A percentile compares a stretch with the other conserved stretches of the same genome.
Evolutionary conservation across 305 asterid genomes (phyloP).

Genomic region (Fraxinus sp.): DNA sequence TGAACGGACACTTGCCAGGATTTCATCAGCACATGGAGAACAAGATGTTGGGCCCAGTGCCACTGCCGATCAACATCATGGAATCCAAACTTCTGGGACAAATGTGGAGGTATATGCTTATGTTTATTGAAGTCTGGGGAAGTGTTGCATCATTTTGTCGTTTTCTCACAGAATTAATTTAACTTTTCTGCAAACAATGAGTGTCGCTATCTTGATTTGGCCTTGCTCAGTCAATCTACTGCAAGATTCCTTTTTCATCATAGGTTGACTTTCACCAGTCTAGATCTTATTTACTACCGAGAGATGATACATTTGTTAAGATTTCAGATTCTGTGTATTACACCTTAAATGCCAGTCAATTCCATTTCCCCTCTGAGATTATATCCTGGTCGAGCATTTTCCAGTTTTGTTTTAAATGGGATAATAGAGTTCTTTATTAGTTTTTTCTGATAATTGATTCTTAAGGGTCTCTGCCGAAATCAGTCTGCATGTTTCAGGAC

Average conservation of each 20-base stretch:
- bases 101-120: conserved; percentile 60
- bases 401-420: background rate
- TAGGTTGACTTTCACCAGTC: background rate
- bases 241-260: background rate
- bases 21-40: conserved; percentile 73
- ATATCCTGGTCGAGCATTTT: background rate
- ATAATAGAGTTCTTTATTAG: background rate
- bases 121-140: background rate
- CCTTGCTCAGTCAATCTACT: background rate
- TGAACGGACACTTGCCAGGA: conserved; percentile 74
- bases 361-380: background rate
- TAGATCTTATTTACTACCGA: background rate
- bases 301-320: background rate
- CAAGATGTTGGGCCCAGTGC: conserved; percentile 49
- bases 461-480: background rate
- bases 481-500: background rate
- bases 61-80: conserved; percentile 27
- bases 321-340: background rate
- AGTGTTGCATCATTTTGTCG: background rate
- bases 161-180: conserved; percentile 4
- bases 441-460: background rate
- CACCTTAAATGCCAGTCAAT: background rate
- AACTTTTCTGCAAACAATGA: background rate
- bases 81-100: conserved; percentile 44
- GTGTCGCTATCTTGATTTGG: too few species aligned